phyloP scores from a whole-genome alignment of 2,329 filamentous ascomycete genomes.

The Penicillium sp. region DNA sequence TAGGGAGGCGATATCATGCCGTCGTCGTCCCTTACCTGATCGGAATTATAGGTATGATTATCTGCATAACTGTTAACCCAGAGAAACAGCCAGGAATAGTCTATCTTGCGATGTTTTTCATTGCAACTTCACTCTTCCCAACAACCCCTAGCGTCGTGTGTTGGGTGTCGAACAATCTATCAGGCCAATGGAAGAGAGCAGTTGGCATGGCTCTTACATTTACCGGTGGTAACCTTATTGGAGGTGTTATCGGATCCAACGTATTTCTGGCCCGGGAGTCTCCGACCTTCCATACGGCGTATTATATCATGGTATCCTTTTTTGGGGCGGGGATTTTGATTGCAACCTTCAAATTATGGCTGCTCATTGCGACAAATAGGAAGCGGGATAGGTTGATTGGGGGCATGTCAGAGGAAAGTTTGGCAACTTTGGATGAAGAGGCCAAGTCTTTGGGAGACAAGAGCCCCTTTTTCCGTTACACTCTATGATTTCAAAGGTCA shows the following conservation, averaged over 20 bases:
- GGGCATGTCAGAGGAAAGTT: not conserved
- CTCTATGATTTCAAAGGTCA: not conserved
- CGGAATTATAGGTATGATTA: not conserved
- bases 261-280: not conserved
- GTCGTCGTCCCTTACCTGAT: not conserved
- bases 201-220: slow-evolving; percentile 1
- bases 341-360: not conserved
- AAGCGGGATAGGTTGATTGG: not conserved
- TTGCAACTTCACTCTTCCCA: not conserved
- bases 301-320: not conserved
- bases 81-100: not conserved
- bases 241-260: not conserved
- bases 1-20: not conserved
- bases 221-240: not conserved
- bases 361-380: not conserved
- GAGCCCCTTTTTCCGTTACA: not conserved
- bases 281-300: not conserved
- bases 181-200: slow-evolving; percentile 1
- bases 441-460: not conserved
- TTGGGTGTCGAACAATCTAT: not conserved
- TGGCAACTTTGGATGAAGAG: not conserved
- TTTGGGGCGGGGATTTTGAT: not conserved
- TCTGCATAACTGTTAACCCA: not conserved
- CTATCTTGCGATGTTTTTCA: slow-evolving; percentile 1
- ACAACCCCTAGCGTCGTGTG: not conserved